Evolutionary conservation across 345 rosid genomes (phyloP).

Genomic region (Ceriops tagal): DNA sequence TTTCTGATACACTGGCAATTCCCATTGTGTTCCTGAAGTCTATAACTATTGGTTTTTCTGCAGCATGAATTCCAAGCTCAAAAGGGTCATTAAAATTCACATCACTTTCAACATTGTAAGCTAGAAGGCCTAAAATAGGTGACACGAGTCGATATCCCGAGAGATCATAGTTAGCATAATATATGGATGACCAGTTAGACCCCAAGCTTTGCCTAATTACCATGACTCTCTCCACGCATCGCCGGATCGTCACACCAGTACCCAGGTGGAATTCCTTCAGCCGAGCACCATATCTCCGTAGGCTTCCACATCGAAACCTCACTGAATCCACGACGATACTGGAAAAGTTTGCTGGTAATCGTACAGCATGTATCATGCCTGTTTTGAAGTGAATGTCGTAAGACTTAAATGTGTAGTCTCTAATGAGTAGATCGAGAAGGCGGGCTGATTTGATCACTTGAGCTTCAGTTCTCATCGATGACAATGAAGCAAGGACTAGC

Average conservation of each 20-base stretch:
- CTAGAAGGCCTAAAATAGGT: slow-evolving; percentile 75
- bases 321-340: slow-evolving; percentile 58
- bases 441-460: slow-evolving; percentile 52
- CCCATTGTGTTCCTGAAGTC: slow-evolving; percentile 43
- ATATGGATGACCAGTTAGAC: slow-evolving; percentile 66
- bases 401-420: slow-evolving; percentile 68
- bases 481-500: slow-evolving; percentile 21
- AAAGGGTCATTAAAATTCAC: slow-evolving; percentile 41
- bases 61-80: slow-evolving; percentile 50
- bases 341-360: slow-evolving; percentile 70
- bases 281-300: slow-evolving; percentile 74
- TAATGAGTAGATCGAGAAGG: slow-evolving; percentile 64
- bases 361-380: slow-evolving; percentile 47
- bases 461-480: slow-evolving; percentile 27
- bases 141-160: slow-evolving; percentile 76
- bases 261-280: slow-evolving; percentile 68
- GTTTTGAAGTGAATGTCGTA: slow-evolving; percentile 48
- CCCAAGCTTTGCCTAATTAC: slow-evolving; percentile 69
- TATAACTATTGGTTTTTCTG: slow-evolving; percentile 55
- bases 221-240: slow-evolving; percentile 80
- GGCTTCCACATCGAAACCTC: slow-evolving; percentile 86
- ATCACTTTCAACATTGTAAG: slow-evolving; percentile 52
- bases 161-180: slow-evolving; percentile 61
- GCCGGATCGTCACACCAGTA: slow-evolving; percentile 53
- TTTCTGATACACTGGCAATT: slow-evolving; percentile 27